Conservation (phyloP, 441 rosid genomes). For the Gossypium laxum region DNA sequence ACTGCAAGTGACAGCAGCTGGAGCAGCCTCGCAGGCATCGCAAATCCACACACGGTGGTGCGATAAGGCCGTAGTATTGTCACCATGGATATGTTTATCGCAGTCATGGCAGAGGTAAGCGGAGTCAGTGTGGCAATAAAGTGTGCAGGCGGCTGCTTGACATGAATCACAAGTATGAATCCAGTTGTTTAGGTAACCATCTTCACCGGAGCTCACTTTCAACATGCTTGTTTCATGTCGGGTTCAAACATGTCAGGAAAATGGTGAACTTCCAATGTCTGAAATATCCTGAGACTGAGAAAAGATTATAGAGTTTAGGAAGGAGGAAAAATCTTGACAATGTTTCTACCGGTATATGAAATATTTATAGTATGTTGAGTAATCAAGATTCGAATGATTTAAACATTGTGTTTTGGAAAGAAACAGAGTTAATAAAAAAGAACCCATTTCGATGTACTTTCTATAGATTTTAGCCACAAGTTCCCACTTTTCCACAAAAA, state of each 20-base stretch:
- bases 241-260: not conserved
- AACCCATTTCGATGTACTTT: not conserved
- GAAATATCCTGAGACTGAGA: slow-evolving; percentile 3
- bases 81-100: slow-evolving; percentile 19
- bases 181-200: slow-evolving; percentile 15
- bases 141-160: slow-evolving; percentile 18
- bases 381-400: not conserved
- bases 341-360: not conserved
- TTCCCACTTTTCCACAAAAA: not conserved
- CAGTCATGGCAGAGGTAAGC: slow-evolving; percentile 21
- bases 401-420: not conserved
- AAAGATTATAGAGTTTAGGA: not conserved
- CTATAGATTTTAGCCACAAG: slow-evolving; percentile 6
- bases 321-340: not conserved
- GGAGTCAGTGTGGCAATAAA: slow-evolving; percentile 24
- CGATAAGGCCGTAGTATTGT: slow-evolving; percentile 6
- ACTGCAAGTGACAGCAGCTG: slow-evolving; percentile 26
- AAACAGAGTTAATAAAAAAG: not conserved
- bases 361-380: not conserved
- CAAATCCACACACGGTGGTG: slow-evolving; percentile 29
- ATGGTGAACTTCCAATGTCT: not conserved
- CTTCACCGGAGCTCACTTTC: slow-evolving; percentile 2
- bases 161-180: slow-evolving; percentile 22
- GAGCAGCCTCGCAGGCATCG: slow-evolving; percentile 23
- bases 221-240: slow-evolving; percentile 14